Conservation (phyloP, 148 eudicot genomes). For the Rhododendron griersonianum region DNA sequence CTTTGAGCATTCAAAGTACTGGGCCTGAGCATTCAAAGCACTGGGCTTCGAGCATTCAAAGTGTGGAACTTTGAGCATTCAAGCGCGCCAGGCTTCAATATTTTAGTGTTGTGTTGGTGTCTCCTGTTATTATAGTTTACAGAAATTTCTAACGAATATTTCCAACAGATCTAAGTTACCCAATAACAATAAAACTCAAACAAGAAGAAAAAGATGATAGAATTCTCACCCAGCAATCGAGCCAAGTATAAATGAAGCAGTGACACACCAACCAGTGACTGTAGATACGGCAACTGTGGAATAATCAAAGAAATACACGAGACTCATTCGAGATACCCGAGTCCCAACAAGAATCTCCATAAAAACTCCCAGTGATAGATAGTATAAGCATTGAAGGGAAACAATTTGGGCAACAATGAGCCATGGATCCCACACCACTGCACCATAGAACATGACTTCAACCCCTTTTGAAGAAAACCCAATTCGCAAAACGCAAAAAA, state of each 20-base stretch:
- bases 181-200: too few species aligned
- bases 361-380: slow-evolving; percentile 63
- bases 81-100: too few species aligned
- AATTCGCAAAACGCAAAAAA: background rate
- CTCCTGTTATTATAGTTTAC: too few species aligned
- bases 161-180: background rate
- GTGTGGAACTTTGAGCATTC: too few species aligned
- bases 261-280: slow-evolving; percentile 87
- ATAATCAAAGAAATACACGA: slow-evolving; percentile 90
- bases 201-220: background rate
- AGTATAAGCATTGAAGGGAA: slow-evolving; percentile 81
- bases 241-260: slow-evolving; percentile 62
- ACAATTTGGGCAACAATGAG: slow-evolving; percentile 93
- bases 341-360: slow-evolving; percentile 72
- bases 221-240: slow-evolving; percentile 79
- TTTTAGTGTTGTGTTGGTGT: too few species aligned
- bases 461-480: background rate
- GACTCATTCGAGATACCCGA: slow-evolving; percentile 71
- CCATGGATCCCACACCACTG: slow-evolving; percentile 98
- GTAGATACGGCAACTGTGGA: slow-evolving; percentile 67
- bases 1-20: too few species aligned
- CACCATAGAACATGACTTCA: slow-evolving; percentile 91
- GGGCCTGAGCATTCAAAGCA: too few species aligned
- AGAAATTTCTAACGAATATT: too few species aligned
- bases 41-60: too few species aligned